Conservation (phyloP, 805 yeast genomes). For the Saturnispora bothae region DNA sequence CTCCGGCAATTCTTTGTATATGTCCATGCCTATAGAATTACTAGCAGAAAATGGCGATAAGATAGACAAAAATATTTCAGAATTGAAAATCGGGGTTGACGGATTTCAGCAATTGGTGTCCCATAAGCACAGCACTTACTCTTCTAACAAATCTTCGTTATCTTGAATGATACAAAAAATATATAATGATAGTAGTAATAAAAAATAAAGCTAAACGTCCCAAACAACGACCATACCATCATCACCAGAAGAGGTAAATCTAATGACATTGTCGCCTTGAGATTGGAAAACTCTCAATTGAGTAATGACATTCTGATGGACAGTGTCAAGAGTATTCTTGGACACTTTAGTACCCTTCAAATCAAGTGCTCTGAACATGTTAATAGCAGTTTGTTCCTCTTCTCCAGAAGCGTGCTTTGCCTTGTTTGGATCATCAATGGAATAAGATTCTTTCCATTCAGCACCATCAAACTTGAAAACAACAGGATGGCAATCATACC, state of each 20-base stretch:
- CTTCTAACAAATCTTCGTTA: background rate
- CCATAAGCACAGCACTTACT: background rate
- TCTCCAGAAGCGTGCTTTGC: slow-evolving; percentile 41
- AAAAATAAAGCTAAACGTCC: slow-evolving; percentile 37
- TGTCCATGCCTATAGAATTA: too few species aligned
- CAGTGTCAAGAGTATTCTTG: slow-evolving; percentile 47
- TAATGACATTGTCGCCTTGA: slow-evolving; percentile 36
- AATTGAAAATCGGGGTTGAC: too few species aligned
- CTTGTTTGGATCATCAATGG: slow-evolving; percentile 49
- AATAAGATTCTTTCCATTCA: slow-evolving; percentile 51
- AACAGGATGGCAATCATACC: slow-evolving; percentile 86
- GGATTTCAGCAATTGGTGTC: too few species aligned
- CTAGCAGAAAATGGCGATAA: too few species aligned
- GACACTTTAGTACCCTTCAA: slow-evolving; percentile 68
- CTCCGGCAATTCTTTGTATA: background rate
- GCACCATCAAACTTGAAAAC: slow-evolving; percentile 54
- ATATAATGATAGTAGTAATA: too few species aligned
- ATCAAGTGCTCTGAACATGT: slow-evolving; percentile 93
- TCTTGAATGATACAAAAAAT: too few species aligned
- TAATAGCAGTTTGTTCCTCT: slow-evolving; percentile 70
- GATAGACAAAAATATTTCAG: background rate
- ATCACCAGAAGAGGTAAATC: slow-evolving; percentile 67
- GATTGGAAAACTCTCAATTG: slow-evolving; percentile 45
- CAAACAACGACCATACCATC: slow-evolving; percentile 90
- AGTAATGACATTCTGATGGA: slow-evolving; percentile 86